These are phyloP conservation scores for Neonectria magnoliae DNA, from an alignment of 2,329 filamentous ascomycete species.

Conservation along the genomic window DNA sequence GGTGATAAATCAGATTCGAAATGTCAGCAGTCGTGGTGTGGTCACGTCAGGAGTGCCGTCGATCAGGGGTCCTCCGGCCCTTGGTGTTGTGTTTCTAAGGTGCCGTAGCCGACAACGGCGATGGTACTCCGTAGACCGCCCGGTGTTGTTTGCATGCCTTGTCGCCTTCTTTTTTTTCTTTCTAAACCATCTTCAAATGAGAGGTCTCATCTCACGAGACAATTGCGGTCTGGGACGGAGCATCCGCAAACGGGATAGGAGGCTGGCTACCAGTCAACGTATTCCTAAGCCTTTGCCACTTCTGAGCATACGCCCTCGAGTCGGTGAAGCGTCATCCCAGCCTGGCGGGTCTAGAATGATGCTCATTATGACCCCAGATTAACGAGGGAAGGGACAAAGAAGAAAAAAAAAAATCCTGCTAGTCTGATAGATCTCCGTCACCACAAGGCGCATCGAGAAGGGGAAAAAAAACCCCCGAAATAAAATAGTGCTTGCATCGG, in stretches of 20 bases:
- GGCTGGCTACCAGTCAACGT: conserved; percentile 10
- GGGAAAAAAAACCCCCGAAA: not conserved
- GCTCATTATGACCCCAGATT: conserved; percentile 32
- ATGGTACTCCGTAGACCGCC: not conserved
- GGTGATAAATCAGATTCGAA: conserved; percentile 1
- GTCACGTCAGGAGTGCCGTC: not conserved
- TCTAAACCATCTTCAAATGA: not conserved
- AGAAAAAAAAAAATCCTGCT: conserved; percentile 24
- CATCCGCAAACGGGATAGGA: conserved; percentile 14
- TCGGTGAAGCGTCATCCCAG: conserved; percentile 35
- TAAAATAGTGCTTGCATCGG: not conserved
- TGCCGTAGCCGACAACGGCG: conserved; percentile 3
- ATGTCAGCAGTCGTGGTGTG: conserved; percentile 11
- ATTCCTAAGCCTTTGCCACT: conserved; percentile 35
- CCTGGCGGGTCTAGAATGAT: conserved; percentile 12
- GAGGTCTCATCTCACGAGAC: conserved; percentile 22
- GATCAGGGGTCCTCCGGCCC: conserved; percentile 8
- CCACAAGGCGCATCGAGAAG: conserved; percentile 14
- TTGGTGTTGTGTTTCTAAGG: not conserved
- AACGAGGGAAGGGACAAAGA: conserved; percentile 28
- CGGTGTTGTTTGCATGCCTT: conserved; percentile 1
- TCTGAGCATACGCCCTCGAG: conserved; percentile 27
- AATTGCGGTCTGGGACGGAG: conserved; percentile 26
- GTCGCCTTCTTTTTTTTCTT: not conserved
- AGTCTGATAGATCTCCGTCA: conserved; percentile 21